Conservation (phyloP, 2,329 filamentous ascomycete species). For the Paraconiothyrium brasiliense region DNA sequence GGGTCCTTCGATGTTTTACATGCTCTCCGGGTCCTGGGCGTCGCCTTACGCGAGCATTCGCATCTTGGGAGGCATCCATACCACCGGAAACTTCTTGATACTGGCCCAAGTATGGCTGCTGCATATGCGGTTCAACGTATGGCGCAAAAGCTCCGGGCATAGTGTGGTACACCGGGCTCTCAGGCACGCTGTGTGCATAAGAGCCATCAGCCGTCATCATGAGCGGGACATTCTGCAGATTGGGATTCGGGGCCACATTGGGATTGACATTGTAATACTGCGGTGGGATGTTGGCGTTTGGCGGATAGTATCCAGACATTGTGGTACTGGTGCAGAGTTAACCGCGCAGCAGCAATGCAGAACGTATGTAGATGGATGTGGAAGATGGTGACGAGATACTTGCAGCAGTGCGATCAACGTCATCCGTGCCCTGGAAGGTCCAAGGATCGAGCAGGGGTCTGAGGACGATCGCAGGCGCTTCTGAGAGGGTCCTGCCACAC, state of each 20-base stretch:
- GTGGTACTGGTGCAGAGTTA: constrained; percentile 25
- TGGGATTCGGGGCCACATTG: constrained; percentile 35
- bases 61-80: constrained; percentile 39
- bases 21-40: constrained; percentile 64
- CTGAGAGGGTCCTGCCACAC: constrained; percentile 38
- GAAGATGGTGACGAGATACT: constrained; percentile 37
- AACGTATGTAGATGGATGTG: constrained; percentile 21
- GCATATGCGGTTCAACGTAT: constrained; percentile 43
- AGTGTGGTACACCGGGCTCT: constrained; percentile 44
- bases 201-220: constrained; percentile 43
- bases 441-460: constrained; percentile 41
- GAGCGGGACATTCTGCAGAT: constrained; percentile 35
- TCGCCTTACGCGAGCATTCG: constrained; percentile 40
- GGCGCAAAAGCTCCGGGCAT: constrained; percentile 42
- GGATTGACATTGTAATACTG: constrained; percentile 49
- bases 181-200: constrained; percentile 38
- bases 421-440: constrained; percentile 42
- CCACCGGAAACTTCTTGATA: constrained; percentile 46
- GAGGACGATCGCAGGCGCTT: constrained; percentile 45
- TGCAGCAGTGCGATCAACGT: constrained; percentile 47
- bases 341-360: constrained; percentile 25
- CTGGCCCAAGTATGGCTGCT: constrained; percentile 45
- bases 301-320: constrained; percentile 52
- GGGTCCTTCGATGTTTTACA: constrained; percentile 90
- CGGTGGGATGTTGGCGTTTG: constrained; percentile 43